These are phyloP conservation scores for Castanea mollissima DNA, from an alignment of 306 rosid genomes.

Conservation along the genomic window DNA sequence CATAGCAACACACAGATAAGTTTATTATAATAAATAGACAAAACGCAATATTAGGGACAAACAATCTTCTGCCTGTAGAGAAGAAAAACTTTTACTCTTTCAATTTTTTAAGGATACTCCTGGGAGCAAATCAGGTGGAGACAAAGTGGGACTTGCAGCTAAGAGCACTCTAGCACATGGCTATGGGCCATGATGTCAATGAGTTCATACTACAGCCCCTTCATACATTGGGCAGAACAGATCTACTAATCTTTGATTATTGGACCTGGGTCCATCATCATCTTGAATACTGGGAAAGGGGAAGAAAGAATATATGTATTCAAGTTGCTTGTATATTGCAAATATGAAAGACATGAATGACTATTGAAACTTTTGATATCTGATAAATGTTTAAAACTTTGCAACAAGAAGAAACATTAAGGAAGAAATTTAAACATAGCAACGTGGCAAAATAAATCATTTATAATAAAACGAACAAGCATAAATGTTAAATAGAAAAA, in stretches of 20 bases:
- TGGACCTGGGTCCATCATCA: neutral
- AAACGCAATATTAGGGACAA: neutral
- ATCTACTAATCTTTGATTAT: neutral
- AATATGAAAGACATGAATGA: neutral
- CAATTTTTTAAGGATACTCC: neutral
- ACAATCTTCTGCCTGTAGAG: neutral
- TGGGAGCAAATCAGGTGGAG: neutral
- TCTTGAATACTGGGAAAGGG: neutral
- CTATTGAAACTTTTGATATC: neutral
- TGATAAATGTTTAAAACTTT: neutral
- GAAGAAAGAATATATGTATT: neutral
- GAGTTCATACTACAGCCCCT: neutral
- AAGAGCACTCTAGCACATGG: neutral
- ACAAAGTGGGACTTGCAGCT: neutral
- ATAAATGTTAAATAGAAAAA: slow-evolving; percentile 21
- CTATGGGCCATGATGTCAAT: neutral
- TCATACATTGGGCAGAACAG: neutral
- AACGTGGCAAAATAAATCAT: slow-evolving; percentile 6
- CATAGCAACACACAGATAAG: neutral
- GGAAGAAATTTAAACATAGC: neutral
- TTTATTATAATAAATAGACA: neutral
- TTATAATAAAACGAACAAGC: slow-evolving; percentile 9
- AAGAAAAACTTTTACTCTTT: neutral
- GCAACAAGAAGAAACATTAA: neutral
- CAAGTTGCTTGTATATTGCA: neutral